A percentile compares a stretch with the other conserved stretches of the same genome.
Conservation (phyloP, 352 stramenopile species). For the Globisporangium cederbergense region DNA sequence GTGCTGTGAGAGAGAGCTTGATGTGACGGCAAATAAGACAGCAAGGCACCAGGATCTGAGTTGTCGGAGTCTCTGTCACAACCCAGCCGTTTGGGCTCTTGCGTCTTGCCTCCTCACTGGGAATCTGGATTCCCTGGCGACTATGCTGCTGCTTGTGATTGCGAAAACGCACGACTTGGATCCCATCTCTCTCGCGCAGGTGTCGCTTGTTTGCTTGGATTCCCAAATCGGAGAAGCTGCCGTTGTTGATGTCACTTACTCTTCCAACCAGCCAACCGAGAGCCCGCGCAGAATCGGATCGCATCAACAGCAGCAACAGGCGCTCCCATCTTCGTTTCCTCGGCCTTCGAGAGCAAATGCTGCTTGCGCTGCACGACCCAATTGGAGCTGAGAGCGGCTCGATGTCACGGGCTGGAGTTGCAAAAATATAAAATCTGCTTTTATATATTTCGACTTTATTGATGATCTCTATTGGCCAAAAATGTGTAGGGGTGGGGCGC, state of each 20-base stretch:
- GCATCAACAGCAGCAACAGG: constrained; percentile 6
- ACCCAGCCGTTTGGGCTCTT: not conserved
- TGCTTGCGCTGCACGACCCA: not conserved
- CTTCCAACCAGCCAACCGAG: not conserved
- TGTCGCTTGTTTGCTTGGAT: not conserved
- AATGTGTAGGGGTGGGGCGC: not conserved
- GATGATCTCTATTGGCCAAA: not conserved
- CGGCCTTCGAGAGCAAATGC: not conserved
- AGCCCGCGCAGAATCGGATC: not conserved
- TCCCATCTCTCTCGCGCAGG: constrained; percentile 7
- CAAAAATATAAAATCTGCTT: not conserved
- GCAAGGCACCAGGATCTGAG: not conserved
- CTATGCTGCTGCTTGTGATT: not conserved
- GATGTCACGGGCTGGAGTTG: constrained; percentile 2
- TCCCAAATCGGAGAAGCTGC: not conserved
- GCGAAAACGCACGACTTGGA: constrained; percentile 2
- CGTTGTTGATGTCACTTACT: constrained; percentile 2
- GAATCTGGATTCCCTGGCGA: not conserved
- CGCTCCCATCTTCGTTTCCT: constrained; percentile 8
- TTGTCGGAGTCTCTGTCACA: not conserved
- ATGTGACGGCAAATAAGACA: not conserved
- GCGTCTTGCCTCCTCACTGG: not conserved
- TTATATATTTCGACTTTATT: not conserved
- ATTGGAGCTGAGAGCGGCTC: constrained; percentile 4
- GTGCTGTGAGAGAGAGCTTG: not conserved